Percentiles rank a stretch among this genome's conserved stretches.
phyloP scores from a whole-genome alignment of 768 basidiomycete species.

The Leccinellum rugosiceps region DNA sequence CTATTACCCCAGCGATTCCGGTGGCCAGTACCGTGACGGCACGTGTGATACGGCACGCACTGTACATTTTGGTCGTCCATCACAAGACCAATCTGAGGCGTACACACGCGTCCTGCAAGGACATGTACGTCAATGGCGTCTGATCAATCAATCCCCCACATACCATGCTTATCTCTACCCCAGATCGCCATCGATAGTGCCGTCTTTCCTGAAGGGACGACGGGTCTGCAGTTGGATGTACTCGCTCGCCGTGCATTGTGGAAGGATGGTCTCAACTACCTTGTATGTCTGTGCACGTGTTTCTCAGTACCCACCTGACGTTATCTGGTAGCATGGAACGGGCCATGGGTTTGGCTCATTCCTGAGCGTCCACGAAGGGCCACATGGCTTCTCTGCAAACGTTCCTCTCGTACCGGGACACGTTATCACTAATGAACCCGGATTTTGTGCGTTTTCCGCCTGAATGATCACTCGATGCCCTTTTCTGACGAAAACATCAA shows the following conservation, averaged over 20 bases:
- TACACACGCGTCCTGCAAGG: constrained; percentile 96
- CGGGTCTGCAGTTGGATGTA: constrained; percentile 80
- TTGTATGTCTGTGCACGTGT: constrained; percentile 42
- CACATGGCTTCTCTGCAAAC: constrained; percentile 70
- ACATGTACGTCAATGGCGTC: constrained; percentile 60
- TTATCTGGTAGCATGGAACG: constrained; percentile 68
- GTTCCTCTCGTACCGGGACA: constrained; percentile 80
- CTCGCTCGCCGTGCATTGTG: constrained; percentile 86
- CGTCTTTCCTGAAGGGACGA: constrained; percentile 88
- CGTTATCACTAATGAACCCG: constrained; percentile 92
- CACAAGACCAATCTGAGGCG: constrained; percentile 82
- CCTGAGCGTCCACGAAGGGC: constrained; percentile 82
- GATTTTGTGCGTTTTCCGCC: constrained; percentile 63
- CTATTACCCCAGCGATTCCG: constrained; percentile 69
- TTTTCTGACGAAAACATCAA: constrained; percentile 16
- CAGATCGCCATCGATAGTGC: constrained; percentile 90
- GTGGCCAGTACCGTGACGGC: constrained; percentile 86
- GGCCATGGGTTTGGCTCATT: constrained; percentile 90
- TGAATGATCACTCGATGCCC: constrained; percentile 9
- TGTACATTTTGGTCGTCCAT: constrained; percentile 83
- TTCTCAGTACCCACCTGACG: constrained; percentile 12
- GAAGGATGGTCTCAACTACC: constrained; percentile 81
- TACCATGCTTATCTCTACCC: constrained; percentile 19
- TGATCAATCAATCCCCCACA: constrained; percentile 15
- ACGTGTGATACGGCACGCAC: constrained; percentile 86